Percentiles rank a stretch among this genome's conserved stretches.
These are phyloP conservation scores for Pseudocercospora vitis DNA, from an alignment of 2,329 filamentous ascomycete genomes.

Conservation along the genomic window DNA sequence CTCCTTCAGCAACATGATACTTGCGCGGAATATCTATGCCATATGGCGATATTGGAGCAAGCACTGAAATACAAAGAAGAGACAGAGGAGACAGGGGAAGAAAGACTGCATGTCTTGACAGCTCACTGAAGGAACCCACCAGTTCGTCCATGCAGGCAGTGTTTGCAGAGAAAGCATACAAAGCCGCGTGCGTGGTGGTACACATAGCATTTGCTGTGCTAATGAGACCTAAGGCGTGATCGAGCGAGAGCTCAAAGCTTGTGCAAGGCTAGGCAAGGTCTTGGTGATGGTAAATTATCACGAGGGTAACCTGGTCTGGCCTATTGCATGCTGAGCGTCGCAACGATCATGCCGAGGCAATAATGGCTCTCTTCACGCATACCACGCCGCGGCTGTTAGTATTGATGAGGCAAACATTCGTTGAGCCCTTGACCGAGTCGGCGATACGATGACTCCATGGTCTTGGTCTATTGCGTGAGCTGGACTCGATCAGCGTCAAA, in stretches of 20 bases:
- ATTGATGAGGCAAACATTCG: too few species aligned
- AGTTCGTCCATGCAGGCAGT: neutral
- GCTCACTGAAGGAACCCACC: neutral
- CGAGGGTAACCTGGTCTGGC: too few species aligned
- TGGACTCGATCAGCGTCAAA: neutral
- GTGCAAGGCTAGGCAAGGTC: neutral
- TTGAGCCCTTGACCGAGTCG: too few species aligned
- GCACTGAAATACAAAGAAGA: neutral
- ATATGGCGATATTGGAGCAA: too few species aligned
- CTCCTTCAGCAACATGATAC: too few species aligned
- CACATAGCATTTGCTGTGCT: conserved; percentile 6
- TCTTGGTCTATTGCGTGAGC: too few species aligned
- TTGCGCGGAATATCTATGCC: neutral
- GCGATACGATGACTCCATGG: too few species aligned
- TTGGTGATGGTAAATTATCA: too few species aligned
- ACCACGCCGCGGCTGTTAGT: too few species aligned
- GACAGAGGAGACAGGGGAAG: neutral
- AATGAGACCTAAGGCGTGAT: neutral
- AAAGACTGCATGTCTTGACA: neutral
- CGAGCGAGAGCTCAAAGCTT: neutral
- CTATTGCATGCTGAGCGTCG: too few species aligned
- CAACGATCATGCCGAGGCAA: too few species aligned
- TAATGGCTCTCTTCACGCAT: too few species aligned
- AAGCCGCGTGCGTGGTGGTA: conserved; percentile 7
- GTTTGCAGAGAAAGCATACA: conserved; percentile 8